Conservation (phyloP, 257 asterid species). For the Gynochthodes officinalis region DNA sequence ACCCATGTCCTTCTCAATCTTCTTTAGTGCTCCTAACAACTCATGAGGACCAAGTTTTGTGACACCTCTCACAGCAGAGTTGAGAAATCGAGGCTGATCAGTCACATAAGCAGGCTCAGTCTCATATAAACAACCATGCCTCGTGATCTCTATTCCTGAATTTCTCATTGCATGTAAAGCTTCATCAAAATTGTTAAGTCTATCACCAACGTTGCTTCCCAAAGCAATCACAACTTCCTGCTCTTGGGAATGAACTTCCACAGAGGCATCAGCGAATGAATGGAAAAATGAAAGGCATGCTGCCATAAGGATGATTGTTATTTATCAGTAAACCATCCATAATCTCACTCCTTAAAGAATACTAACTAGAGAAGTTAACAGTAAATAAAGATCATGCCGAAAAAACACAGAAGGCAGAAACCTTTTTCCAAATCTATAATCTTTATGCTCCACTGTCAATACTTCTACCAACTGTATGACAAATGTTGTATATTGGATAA, state of each 20-base stretch:
- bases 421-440: not conserved
- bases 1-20: slow-evolving; percentile 86
- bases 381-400: not conserved
- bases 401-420: not conserved
- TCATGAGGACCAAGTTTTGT: slow-evolving; percentile 75
- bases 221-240: slow-evolving; percentile 84
- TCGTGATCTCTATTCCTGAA: slow-evolving; percentile 65
- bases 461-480: not conserved
- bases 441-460: not conserved
- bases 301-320: slow-evolving; percentile 24
- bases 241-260: slow-evolving; percentile 68
- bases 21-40: slow-evolving; percentile 54
- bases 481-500: not conserved
- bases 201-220: slow-evolving; percentile 90
- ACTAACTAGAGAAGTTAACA: not conserved
- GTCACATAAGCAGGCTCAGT: slow-evolving; percentile 90
- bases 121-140: slow-evolving; percentile 83
- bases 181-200: slow-evolving; percentile 69
- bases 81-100: slow-evolving; percentile 84
- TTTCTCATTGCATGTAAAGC: slow-evolving; percentile 73
- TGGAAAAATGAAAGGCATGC: slow-evolving; percentile 40
- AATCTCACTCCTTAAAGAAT: not conserved
- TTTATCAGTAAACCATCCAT: slow-evolving; percentile 2
- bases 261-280: slow-evolving; percentile 34
- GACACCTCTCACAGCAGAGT: slow-evolving; percentile 77